Evolutionary conservation across 2,329 filamentous ascomycete species (phyloP).

Genomic region (Talaromyces sp.): DNA sequence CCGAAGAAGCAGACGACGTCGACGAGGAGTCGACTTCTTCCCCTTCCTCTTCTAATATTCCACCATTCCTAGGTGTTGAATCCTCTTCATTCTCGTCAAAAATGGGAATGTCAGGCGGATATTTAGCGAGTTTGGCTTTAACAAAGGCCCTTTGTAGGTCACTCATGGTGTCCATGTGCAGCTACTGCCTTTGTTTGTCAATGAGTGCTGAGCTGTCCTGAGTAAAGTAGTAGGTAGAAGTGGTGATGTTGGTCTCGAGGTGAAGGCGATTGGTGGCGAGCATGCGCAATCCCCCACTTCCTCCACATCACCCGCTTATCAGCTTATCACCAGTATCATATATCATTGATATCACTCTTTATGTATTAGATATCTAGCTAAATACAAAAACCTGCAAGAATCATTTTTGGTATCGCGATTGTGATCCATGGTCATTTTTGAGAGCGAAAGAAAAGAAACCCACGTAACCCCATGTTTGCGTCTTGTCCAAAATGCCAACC

Average conservation of each 20-base stretch:
- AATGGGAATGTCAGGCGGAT: slow-evolving; percentile 55
- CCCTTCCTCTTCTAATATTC: slow-evolving; percentile 14
- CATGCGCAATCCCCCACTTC: slow-evolving; percentile 5
- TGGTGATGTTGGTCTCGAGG: background rate
- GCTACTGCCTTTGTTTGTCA: background rate
- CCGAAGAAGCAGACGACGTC: slow-evolving; percentile 84
- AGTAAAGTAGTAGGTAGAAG: background rate
- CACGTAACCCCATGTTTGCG: background rate
- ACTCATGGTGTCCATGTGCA: slow-evolving; percentile 59
- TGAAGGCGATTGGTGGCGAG: slow-evolving; percentile 9
- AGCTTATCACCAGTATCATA: background rate
- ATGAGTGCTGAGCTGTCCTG: background rate
- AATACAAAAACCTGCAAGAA: background rate
- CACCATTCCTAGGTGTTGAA: slow-evolving; percentile 37
- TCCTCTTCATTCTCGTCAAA: slow-evolving; percentile 43
- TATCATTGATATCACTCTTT: background rate
- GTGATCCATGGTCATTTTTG: background rate
- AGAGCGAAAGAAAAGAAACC: background rate
- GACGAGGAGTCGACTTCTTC: slow-evolving; percentile 63
- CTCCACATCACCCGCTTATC: background rate
- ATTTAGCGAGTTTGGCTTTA: slow-evolving; percentile 67
- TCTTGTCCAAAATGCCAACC: background rate
- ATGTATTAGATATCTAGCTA: background rate
- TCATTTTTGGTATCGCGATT: background rate
- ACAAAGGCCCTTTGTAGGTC: slow-evolving; percentile 77